Conservation (phyloP, 1,284 basidiomycete genomes). For the Vanrija humicola region DNA sequence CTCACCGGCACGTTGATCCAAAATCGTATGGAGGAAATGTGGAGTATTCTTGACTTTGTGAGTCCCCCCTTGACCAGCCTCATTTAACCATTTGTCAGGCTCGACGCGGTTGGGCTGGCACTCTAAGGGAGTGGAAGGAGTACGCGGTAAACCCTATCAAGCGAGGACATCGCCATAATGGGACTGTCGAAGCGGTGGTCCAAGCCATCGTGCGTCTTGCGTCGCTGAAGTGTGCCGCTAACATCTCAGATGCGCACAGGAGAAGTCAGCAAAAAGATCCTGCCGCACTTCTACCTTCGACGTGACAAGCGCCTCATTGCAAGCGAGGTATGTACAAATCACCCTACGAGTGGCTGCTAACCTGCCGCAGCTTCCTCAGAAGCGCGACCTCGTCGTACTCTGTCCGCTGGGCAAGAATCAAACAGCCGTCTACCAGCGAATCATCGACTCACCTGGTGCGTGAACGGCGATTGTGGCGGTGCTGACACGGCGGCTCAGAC, state of each 20-base stretch:
- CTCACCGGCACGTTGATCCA: slow-evolving; percentile 48
- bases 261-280: slow-evolving; percentile 38
- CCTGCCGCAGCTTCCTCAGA: slow-evolving; percentile 47
- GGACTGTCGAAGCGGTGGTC: slow-evolving; percentile 40
- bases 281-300: slow-evolving; percentile 52
- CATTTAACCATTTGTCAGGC: slow-evolving; percentile 20
- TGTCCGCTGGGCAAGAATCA: slow-evolving; percentile 51
- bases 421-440: slow-evolving; percentile 45
- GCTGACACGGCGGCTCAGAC: slow-evolving; percentile 21
- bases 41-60: slow-evolving; percentile 51
- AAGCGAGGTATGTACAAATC: slow-evolving; percentile 29
- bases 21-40: slow-evolving; percentile 53
- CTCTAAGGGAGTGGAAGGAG: slow-evolving; percentile 40
- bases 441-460: slow-evolving; percentile 44
- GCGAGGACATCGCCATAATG: slow-evolving; percentile 46
- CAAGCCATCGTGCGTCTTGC: slow-evolving; percentile 33
- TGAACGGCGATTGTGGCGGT: rapidly evolving
- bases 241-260: slow-evolving; percentile 5
- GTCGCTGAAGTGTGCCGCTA: neutral
- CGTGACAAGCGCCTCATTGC: slow-evolving; percentile 52
- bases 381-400: slow-evolving; percentile 52
- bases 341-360: neutral
- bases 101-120: slow-evolving; percentile 45
- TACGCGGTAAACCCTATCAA: slow-evolving; percentile 47
- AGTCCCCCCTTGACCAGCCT: slow-evolving; percentile 5